phyloP scores from a whole-genome alignment of 2,329 filamentous ascomycete species.

The Botrytis aclada region DNA sequence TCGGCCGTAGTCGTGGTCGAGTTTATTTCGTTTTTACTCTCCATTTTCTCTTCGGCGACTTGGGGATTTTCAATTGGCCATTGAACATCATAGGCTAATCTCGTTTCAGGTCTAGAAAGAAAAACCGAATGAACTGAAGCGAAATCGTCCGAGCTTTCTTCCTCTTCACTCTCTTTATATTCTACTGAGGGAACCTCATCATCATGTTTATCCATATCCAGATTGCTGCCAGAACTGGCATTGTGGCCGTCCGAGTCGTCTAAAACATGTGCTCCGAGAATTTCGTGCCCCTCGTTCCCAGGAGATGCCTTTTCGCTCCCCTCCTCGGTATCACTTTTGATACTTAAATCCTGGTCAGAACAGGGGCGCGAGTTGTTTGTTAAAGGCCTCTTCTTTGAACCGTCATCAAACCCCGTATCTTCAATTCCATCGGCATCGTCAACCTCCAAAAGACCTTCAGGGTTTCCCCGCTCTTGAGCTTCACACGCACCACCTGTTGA shows the following conservation, averaged over 20 bases:
- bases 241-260: neutral
- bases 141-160: too few relatives aligned
- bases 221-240: accelerated
- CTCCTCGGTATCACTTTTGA: accelerated
- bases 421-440: neutral
- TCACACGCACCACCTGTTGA: neutral
- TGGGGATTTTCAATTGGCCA: neutral
- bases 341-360: neutral
- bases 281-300: neutral
- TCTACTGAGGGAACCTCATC: accelerated
- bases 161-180: neutral
- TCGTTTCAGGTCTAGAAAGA: too few relatives aligned
- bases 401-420: neutral
- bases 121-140: too few relatives aligned
- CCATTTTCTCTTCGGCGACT: accelerated
- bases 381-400: too few relatives aligned
- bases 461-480: neutral
- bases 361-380: accelerated
- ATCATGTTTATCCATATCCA: neutral
- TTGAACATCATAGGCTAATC: accelerated
- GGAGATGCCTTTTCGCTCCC: neutral
- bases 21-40: neutral
- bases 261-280: accelerated
- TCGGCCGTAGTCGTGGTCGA: neutral
- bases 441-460: neutral